Evolutionary conservation across 2,329 filamentous ascomycete genomes (phyloP).

Genomic region (Pyricularia grisea): DNA sequence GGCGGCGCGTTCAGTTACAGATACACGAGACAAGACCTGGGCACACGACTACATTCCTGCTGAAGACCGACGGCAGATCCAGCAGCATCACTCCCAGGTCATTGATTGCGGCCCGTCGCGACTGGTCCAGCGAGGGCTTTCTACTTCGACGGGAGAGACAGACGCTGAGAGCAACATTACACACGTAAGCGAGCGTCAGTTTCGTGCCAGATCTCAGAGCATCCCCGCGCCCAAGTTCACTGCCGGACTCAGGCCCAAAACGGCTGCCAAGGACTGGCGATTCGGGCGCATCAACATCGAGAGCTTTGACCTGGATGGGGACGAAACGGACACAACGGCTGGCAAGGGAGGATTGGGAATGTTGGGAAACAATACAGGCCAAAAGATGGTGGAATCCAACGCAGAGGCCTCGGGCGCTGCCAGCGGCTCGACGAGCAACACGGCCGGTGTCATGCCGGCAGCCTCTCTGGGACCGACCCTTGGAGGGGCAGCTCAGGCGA

Average conservation of each 20-base stretch:
- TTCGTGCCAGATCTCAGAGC: conserved; percentile 27
- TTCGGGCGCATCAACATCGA: conserved; percentile 72
- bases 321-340: background rate
- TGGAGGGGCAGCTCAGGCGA: conserved; percentile 58
- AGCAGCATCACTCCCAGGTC: conserved; percentile 18
- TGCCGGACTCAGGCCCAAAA: conserved; percentile 35
- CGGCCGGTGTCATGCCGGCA: conserved; percentile 22
- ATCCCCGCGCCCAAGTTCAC: conserved; percentile 31
- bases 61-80: conserved; percentile 1
- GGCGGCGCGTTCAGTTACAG: conserved; percentile 10
- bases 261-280: conserved; percentile 62
- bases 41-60: conserved; percentile 5
- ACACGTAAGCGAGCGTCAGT: conserved; percentile 29
- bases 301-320: conserved; percentile 59
- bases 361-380: background rate
- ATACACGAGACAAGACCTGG: background rate
- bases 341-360: background rate
- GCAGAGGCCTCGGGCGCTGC: background rate
- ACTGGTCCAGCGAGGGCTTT: conserved; percentile 14
- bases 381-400: background rate
- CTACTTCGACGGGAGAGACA: background rate
- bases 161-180: conserved; percentile 21
- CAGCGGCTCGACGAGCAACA: conserved; percentile 12
- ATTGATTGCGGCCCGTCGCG: conserved; percentile 41
- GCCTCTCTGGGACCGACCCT: conserved; percentile 41